These are phyloP conservation scores for Ganoderma resinaceum DNA, from an alignment of 1,284 basidiomycete genomes.

Conservation along the genomic window DNA sequence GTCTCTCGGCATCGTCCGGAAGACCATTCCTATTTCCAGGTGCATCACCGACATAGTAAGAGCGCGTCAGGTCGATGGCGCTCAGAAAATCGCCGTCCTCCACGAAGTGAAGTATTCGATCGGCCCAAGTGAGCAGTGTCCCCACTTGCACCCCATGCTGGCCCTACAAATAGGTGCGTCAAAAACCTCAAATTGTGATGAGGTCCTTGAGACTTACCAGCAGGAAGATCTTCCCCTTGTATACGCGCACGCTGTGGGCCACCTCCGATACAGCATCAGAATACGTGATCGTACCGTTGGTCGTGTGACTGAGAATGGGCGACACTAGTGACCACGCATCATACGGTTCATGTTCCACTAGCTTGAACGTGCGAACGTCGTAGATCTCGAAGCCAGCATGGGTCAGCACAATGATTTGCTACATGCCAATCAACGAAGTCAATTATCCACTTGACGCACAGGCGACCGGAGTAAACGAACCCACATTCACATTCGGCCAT, in stretches of 20 bases:
- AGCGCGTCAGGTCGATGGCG: constrained; percentile 87
- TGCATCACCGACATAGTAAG: constrained; percentile 85
- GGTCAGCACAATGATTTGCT: constrained; percentile 75
- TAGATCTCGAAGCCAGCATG: constrained; percentile 69
- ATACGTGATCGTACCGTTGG: constrained; percentile 55
- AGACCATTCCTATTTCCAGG: constrained; percentile 91
- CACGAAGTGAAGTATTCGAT: constrained; percentile 87
- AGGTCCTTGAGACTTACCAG: constrained; percentile 64
- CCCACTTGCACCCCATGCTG: constrained; percentile 81
- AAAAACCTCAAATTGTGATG: not conserved
- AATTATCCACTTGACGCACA: constrained; percentile 8
- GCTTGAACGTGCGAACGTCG: constrained; percentile 61
- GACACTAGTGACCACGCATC: constrained; percentile 63
- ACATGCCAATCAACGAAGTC: constrained; percentile 24
- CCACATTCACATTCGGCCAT: constrained; percentile 80
- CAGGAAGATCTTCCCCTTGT: constrained; percentile 92
- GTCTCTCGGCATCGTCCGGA: constrained; percentile 67
- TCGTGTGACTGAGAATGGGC: constrained; percentile 55
- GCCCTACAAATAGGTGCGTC: constrained; percentile 50
- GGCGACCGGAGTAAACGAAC: constrained; percentile 46
- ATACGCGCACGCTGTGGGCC: constrained; percentile 78
- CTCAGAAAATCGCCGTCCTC: constrained; percentile 88
- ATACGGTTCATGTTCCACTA: constrained; percentile 67
- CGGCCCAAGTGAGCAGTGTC: constrained; percentile 94
- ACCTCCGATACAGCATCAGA: constrained; percentile 61